A percentile compares a stretch with the other conserved stretches of the same genome.
These are phyloP conservation scores for Botrytis porri DNA, from an alignment of 2,329 filamentous ascomycete species.

Conservation along the genomic window DNA sequence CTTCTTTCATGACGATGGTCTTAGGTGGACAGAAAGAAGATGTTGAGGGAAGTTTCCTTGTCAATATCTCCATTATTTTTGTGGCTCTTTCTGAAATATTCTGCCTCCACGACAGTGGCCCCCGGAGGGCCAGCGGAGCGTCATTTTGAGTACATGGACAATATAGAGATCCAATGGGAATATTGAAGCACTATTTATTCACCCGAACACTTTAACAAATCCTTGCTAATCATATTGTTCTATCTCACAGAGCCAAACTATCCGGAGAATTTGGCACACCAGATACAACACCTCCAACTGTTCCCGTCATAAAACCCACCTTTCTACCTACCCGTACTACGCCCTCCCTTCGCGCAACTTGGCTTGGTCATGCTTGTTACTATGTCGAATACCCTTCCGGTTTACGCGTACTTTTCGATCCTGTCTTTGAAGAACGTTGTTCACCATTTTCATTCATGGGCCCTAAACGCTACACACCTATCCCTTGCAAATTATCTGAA, in stretches of 20 bases:
- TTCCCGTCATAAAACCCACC: constrained; percentile 55
- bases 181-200: no score
- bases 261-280: constrained; percentile 41
- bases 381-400: constrained; percentile 86
- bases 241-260: constrained; percentile 18
- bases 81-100: background rate
- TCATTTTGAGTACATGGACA: background rate
- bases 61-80: background rate
- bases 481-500: constrained; percentile 73
- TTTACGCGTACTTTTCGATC: constrained; percentile 86
- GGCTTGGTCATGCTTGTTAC: constrained; percentile 94
- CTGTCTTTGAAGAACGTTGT: constrained; percentile 87
- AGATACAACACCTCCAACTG: constrained; percentile 60
- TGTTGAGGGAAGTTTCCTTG: background rate
- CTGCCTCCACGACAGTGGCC: background rate
- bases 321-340: constrained; percentile 54
- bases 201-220: background rate
- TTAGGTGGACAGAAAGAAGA: background rate
- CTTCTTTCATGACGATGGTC: background rate
- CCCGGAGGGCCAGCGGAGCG: background rate
- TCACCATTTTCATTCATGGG: constrained; percentile 68
- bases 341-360: constrained; percentile 73
- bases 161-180: background rate
- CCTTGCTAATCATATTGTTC: background rate
- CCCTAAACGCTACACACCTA: constrained; percentile 74